A percentile compares a stretch with the other conserved stretches of the same genome.
These are phyloP conservation scores for Calonectria hongkongensis DNA, from an alignment of 2,329 filamentous ascomycete species.

Conservation along the genomic window DNA sequence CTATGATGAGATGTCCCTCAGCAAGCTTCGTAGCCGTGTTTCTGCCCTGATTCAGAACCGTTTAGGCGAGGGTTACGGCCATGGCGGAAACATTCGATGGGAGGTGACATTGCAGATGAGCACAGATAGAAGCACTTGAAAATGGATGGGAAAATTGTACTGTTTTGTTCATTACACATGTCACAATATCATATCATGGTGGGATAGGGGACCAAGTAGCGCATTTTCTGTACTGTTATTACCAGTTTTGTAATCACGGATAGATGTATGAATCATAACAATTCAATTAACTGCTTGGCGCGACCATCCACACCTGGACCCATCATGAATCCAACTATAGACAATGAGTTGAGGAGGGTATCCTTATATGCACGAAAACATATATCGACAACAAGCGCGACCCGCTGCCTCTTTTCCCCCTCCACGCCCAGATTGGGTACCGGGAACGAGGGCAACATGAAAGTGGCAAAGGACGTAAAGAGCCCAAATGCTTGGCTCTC, in stretches of 20 bases:
- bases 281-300: conserved; percentile 33
- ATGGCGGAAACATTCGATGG: conserved; percentile 87
- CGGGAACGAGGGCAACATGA: conserved; percentile 20
- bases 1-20: conserved; percentile 81
- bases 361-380: conserved; percentile 50
- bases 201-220: not conserved
- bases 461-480: conserved; percentile 25
- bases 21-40: conserved; percentile 84
- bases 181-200: conserved; percentile 1
- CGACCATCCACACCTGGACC: conserved; percentile 3
- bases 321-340: conserved; percentile 26
- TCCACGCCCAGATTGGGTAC: conserved; percentile 1
- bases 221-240: conserved; percentile 1
- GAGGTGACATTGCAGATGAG: conserved; percentile 92
- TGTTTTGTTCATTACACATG: not conserved
- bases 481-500: conserved; percentile 28
- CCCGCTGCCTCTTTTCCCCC: conserved; percentile 33
- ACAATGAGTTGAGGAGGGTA: conserved; percentile 56
- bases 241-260: not conserved
- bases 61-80: conserved; percentile 90
- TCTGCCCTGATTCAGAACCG: conserved; percentile 87
- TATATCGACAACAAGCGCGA: conserved; percentile 46
- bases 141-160: not conserved
- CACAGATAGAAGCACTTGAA: conserved; percentile 56
- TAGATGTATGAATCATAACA: conserved; percentile 22